Base-by-base conservation (phyloP, 176 grass and related monocot genomes). In the Puccinellia tenuiflora region DNA sequence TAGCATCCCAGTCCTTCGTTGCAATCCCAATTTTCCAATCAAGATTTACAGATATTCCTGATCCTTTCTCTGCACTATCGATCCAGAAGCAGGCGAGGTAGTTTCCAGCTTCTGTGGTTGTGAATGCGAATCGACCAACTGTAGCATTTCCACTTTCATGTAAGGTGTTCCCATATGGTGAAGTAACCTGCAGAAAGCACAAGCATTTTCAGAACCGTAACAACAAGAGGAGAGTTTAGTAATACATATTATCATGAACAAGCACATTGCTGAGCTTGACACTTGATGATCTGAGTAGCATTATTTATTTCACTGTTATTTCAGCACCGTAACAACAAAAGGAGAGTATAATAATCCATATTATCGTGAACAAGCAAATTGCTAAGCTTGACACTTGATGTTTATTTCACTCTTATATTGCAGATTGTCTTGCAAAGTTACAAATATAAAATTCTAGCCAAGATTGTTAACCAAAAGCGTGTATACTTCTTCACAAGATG, bases 21-120 rank as follows among this genome's bases (percentile, higher is more conserved):
- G 93, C 96, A 73, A 99, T 91, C 8, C 96, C 96, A 62, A 91
- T 90, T 76, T 93, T 99, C 96, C 96, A 99, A 78, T 93, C 87
- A 37, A 99, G 83, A 82, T 81, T 96, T 64, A 96, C 85, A 65
- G 87, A 92, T 60, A 90, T 18, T 22, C 79, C 85, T 38, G 57
- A 65, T 67, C 85, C 87, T 89, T 90, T 87, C 61, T 86, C 87
- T 9, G 53, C 69, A 65, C 87, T 87, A 56, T 95, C 93, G 67
- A 96, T 73, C 96, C 91, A 96, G 81, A 99, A 99, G 73, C 96
- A 99, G 24, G 87, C 87, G 43, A 93, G 73, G 74, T 96, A 99
- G 61, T 91, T 93, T 68, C 96, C 96, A 38, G 89, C 80, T 88
- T 99, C 96, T 35, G 68, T 52, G 3, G 93, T 90, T 69, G 96